These are phyloP conservation scores for Poteriospumella lacustris DNA, from an alignment of 108 stramenopile genomes.

Conservation along the genomic window DNA sequence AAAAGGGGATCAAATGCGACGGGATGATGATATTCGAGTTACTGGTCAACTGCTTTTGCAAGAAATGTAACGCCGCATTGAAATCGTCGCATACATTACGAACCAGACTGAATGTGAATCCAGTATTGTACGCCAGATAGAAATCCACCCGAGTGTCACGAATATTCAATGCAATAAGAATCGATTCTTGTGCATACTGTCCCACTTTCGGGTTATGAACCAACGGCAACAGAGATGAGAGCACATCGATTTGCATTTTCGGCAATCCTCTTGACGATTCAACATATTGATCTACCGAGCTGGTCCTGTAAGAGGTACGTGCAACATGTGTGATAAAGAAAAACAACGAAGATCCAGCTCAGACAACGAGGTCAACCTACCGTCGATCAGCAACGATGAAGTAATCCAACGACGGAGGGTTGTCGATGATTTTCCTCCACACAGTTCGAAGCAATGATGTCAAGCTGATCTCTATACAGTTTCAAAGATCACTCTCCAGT, in stretches of 20 bases:
- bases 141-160: not conserved
- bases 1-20: too few species aligned
- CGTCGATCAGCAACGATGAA: not conserved
- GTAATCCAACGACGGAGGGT: slow-evolving; percentile 5
- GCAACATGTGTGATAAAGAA: too few species aligned
- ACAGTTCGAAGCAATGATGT: not conserved
- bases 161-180: slow-evolving; percentile 3
- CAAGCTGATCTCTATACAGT: not conserved
- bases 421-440: slow-evolving; percentile 8
- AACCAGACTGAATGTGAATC: too few species aligned
- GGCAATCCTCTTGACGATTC: too few species aligned
- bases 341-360: not conserved
- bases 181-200: not conserved
- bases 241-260: not conserved
- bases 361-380: not conserved
- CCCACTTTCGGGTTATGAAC: not conserved
- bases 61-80: too few species aligned
- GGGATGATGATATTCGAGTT: too few species aligned
- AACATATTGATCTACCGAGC: too few species aligned
- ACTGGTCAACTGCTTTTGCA: too few species aligned
- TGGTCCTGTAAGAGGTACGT: too few species aligned
- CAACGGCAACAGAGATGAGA: not conserved
- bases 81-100: too few species aligned
- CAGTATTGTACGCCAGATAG: too few species aligned
- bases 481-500: not conserved